Conservation (phyloP, 306 rosid species). For the Hippophae tibetana region DNA sequence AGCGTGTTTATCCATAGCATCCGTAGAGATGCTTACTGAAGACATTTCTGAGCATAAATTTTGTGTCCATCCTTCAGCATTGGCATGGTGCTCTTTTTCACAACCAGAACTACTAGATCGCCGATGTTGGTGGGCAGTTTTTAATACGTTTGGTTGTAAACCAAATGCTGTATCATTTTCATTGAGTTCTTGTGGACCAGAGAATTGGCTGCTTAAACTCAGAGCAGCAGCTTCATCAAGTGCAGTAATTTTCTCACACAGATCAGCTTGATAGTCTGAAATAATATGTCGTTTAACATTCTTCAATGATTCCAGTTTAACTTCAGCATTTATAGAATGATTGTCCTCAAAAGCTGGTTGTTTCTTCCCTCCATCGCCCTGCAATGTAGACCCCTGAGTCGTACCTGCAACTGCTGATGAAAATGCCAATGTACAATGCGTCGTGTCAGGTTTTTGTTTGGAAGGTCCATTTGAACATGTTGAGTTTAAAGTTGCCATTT, state of each 20-base stretch:
- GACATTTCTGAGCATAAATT: constrained; percentile 44
- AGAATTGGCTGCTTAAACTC: constrained; percentile 30
- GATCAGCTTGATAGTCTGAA: constrained; percentile 25
- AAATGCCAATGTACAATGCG: constrained; percentile 28
- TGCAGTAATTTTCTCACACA: constrained; percentile 28
- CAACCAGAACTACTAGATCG: constrained; percentile 32
- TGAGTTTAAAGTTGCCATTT: constrained; percentile 28
- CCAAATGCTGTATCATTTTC: constrained; percentile 31
- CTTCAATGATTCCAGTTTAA: constrained; percentile 35
- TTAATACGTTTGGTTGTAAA: constrained; percentile 22
- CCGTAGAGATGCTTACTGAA: constrained; percentile 32
- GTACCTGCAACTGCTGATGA: constrained; percentile 45
- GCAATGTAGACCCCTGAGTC: constrained; percentile 27
- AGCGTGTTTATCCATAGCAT: constrained; percentile 26
- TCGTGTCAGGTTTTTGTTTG: constrained; percentile 43
- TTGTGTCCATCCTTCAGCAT: constrained; percentile 34
- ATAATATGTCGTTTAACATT: constrained; percentile 35
- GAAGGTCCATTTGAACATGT: constrained; percentile 44
- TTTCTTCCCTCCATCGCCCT: constrained; percentile 32
- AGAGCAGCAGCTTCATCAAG: constrained; percentile 32
- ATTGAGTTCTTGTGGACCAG: constrained; percentile 26
- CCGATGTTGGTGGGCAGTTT: constrained; percentile 21
- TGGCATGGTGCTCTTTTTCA: constrained; percentile 25
- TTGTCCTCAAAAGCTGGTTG: constrained; percentile 33
- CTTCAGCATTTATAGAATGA: constrained; percentile 22